Base-by-base conservation (phyloP, 768 basidiomycete genomes). In the Boletus pseudopeckii region DNA sequence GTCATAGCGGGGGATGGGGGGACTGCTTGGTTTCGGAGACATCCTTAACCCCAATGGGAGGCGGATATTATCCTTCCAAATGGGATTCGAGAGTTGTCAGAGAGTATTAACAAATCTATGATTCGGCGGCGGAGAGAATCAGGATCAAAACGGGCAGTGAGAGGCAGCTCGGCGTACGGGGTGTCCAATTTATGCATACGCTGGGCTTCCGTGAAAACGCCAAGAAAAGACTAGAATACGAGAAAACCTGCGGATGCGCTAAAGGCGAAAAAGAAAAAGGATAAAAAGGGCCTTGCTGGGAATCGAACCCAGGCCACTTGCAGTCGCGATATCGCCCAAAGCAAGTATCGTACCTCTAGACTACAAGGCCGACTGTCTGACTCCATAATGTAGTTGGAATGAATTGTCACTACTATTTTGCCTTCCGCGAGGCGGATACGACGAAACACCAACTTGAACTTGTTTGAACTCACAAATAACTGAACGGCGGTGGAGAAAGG, bases 281-380 rank as follows among this genome's bases (percentile, higher is more conserved):
- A 7, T 22, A 33, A 62, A 62, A 1, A 32, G 71, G 71, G 72
- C 72, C 68, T 70, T 61, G 60, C 72, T 68, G 72, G 67, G 70
- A 73, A 69, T 72, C 68, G 72, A 72, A 72, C 71, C 70, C 69
- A 74, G 69, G 71, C 60, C 71, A 71, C 70, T 71, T 69, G 68
- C 57, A 60, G 46, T 60, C 18, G 49, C 41, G 38, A 32, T 7
- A 20, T 24, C 14, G 40, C 65, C 65, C 68, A 67, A 67, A 70
- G 66, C 66, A 67, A 67, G 68, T 67, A 70, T 67, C 68, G 66
- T 67, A 67, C 65, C 65, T 69, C 65, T 69, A 67, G 65, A 69
- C 65, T 62, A 67, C 65, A 70, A 70, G 66, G 66, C 65, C 65
- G 1, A 18, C 10, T 49, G 13, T 22, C 10, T 5, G 10, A 2